Conservation (phyloP, 2,329 filamentous ascomycete species). For the Tolypocladium tropicale region DNA sequence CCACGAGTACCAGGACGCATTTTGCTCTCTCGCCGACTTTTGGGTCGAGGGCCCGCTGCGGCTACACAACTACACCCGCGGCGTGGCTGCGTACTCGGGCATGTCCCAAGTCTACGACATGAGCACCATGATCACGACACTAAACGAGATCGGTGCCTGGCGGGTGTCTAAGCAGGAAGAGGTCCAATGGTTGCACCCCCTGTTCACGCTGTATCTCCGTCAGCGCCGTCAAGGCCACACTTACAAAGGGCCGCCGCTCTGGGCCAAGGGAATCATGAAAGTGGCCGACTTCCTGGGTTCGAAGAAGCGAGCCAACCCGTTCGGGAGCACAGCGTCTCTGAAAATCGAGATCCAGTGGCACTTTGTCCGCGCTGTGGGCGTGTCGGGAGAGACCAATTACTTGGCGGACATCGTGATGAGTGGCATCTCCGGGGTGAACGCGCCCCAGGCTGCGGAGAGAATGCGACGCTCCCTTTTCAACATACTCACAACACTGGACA, state of each 20-base stretch:
- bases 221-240: neutral
- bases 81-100: neutral
- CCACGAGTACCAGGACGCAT: neutral
- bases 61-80: neutral
- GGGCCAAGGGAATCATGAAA: neutral
- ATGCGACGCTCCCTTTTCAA: neutral
- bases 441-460: neutral
- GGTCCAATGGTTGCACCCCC: neutral
- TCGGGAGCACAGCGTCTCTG: neutral
- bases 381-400: neutral
- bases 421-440: neutral
- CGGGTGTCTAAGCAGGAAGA: neutral
- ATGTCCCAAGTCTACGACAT: neutral
- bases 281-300: neutral
- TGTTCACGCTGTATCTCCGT: neutral
- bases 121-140: neutral
- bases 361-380: neutral
- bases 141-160: neutral
- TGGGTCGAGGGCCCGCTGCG: neutral
- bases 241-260: neutral
- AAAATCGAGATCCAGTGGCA: neutral
- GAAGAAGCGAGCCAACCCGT: neutral
- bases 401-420: neutral
- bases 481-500: neutral
- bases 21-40: neutral